A percentile compares a stretch with the other conserved stretches of the same genome.
Evolutionary conservation across 202 grass and related monocot genomes (phyloP).

Genomic region (Schoenoplectus triqueter): DNA sequence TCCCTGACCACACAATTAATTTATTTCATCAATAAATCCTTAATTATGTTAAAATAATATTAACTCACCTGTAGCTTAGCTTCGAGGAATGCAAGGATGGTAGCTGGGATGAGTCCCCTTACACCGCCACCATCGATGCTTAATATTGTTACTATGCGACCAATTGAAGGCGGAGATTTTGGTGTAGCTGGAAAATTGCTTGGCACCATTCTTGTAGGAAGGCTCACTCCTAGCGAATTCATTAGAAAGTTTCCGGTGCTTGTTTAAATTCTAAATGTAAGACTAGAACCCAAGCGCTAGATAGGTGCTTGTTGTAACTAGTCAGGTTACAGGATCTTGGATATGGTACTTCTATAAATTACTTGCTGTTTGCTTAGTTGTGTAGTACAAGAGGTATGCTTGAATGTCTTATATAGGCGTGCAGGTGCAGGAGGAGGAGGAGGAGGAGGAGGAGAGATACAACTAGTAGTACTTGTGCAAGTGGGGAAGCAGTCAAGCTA

Average conservation of each 20-base stretch:
- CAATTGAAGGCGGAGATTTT: conserved; percentile 37
- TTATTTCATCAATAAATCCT: not conserved
- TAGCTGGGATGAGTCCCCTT: conserved; percentile 56
- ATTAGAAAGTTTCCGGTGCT: not conserved
- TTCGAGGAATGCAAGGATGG: conserved; percentile 60
- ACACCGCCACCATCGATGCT: conserved; percentile 69
- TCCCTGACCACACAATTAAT: not conserved
- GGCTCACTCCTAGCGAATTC: conserved; percentile 1
- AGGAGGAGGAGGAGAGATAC: too few relatives aligned
- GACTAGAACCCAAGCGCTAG: not conserved
- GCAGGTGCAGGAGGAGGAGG: too few relatives aligned
- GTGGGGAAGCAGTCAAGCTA: too few relatives aligned
- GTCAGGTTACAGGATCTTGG: not conserved
- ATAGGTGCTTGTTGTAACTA: not conserved
- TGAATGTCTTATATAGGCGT: too few relatives aligned
- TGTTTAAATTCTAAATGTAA: not conserved
- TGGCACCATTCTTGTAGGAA: not conserved
- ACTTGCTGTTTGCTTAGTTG: not conserved
- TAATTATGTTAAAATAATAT: not conserved
- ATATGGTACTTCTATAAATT: not conserved
- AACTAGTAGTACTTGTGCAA: too few relatives aligned
- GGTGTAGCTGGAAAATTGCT: conserved; percentile 25
- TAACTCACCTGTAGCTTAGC: conserved; percentile 54
- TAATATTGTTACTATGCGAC: conserved; percentile 51
- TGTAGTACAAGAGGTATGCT: not conserved